Evolutionary conservation across 2,329 filamentous ascomycete species (phyloP), one percentile per base, ranked within the genome.

Genomic region (Aspergillus texensis): DNA sequence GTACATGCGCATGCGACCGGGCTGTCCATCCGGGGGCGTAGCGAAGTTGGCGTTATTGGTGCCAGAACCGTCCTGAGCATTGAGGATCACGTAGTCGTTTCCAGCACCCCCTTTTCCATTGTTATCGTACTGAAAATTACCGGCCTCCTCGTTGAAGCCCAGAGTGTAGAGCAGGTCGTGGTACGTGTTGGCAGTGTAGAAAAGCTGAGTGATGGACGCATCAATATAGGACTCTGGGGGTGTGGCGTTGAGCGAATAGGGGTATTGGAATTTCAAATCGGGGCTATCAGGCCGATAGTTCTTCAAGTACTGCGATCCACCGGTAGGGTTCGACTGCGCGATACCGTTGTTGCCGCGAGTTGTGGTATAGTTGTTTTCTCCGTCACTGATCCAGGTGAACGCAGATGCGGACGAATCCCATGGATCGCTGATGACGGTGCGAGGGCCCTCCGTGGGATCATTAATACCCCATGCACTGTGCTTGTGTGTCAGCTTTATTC

Each of bases 131-230:
- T 68, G 50, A 52, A 68, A 68, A 62, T 68, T 68, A 43, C 66
- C 66, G 19, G 66, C 62, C 26, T 41, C 21, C 39, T 68, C 66
- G 14, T 32, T 61, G 46, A 68, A 68, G 30, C 66, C 66, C 0
- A 68, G 58, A 9, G 24, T 41, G 28, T 68, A 63, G 3, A 68
- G 60, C 21, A 68, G 64, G 41, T 68, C 66, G 55, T 68, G 66
- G 36, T 68, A 68, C n/a, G 50, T 58, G 45, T 68, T 68, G n/a
- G 59, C 64, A 3, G 66, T 68, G 48, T 68, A 68, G 61, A 68
- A 68, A 6, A 68, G 58, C 50, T 68, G 66, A 3, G 59, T 60
- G 46, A 68, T 65, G 4, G 66, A 66, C 2, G 66, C 66, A 45
- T 68, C 61, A 19, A 63, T 60, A 50, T 68, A 68, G 9, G 62